Conservation (phyloP, 2,329 filamentous ascomycete species). For the Botrytis pseudocinerea region DNA sequence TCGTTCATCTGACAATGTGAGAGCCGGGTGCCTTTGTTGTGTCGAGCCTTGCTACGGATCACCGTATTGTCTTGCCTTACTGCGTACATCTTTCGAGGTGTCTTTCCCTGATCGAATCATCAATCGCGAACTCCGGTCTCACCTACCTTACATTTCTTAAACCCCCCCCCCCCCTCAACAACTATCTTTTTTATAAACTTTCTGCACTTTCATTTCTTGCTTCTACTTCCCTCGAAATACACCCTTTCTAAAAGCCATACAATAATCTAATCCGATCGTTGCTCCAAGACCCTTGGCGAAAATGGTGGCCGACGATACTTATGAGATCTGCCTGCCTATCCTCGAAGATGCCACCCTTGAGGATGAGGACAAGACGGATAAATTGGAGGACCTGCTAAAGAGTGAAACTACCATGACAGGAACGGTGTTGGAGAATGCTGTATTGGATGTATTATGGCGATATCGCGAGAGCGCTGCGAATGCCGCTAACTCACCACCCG, state of each 20-base stretch:
- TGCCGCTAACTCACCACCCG: conserved; percentile 72
- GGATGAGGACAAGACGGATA: conserved; percentile 94
- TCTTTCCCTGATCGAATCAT: conserved; percentile 25
- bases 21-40: conserved; percentile 35
- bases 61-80: conserved; percentile 22
- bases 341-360: conserved; percentile 80
- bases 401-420: conserved; percentile 76
- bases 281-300: conserved; percentile 22
- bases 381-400: conserved; percentile 80
- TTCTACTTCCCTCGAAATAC: conserved; percentile 7
- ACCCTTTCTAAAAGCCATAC: conserved; percentile 6
- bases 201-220: not conserved
- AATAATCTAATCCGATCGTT: conserved; percentile 18
- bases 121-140: conserved; percentile 23
- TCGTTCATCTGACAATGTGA: conserved; percentile 34
- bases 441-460: conserved; percentile 88
- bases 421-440: conserved; percentile 79
- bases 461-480: conserved; percentile 67
- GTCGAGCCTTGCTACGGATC: conserved; percentile 16
- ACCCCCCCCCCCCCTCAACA: not conserved
- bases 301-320: conserved; percentile 92
- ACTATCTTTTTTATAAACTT: conserved; percentile 2
- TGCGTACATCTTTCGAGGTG: conserved; percentile 3
- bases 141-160: conserved; percentile 16
- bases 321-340: conserved; percentile 86